Conservation (phyloP, 129 eudicot species). For the Pseudognaphalium luteoalbum region DNA sequence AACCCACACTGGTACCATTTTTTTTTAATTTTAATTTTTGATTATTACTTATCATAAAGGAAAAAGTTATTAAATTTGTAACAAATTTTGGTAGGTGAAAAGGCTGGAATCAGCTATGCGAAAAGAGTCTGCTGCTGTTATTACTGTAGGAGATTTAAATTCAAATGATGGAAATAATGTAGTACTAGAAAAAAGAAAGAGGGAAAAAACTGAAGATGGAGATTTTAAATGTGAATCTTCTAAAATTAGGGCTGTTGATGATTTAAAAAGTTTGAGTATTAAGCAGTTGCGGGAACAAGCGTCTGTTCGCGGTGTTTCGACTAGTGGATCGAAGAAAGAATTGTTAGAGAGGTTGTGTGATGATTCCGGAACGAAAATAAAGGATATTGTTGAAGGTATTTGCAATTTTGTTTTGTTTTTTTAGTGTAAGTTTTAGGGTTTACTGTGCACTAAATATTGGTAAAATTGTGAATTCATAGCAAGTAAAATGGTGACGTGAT, state of each 20-base stretch:
- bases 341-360: slow-evolving; percentile 60
- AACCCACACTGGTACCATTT: slow-evolving; percentile 53
- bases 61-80: neutral
- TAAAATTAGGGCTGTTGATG: slow-evolving; percentile 50
- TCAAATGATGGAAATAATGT: slow-evolving; percentile 21
- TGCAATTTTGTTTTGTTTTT: neutral
- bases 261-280: slow-evolving; percentile 44
- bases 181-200: slow-evolving; percentile 45
- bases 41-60: neutral
- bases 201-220: slow-evolving; percentile 45
- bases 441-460: neutral
- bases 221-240: slow-evolving; percentile 26
- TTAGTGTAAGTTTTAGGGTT: neutral
- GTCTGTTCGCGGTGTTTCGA: slow-evolving; percentile 49
- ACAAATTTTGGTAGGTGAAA: slow-evolving; percentile 49
- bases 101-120: slow-evolving; percentile 62
- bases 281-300: slow-evolving; percentile 71
- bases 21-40: neutral
- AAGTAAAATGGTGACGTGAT: neutral
- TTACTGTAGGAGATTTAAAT: slow-evolving; percentile 13
- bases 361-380: slow-evolving; percentile 25
- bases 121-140: slow-evolving; percentile 26
- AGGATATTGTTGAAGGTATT: slow-evolving; percentile 37
- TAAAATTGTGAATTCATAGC: neutral
- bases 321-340: slow-evolving; percentile 72